A percentile compares a stretch with the other conserved stretches of the same genome.
Conservation (phyloP, 768 basidiomycete genomes). For the Cytidiella melzeri region DNA sequence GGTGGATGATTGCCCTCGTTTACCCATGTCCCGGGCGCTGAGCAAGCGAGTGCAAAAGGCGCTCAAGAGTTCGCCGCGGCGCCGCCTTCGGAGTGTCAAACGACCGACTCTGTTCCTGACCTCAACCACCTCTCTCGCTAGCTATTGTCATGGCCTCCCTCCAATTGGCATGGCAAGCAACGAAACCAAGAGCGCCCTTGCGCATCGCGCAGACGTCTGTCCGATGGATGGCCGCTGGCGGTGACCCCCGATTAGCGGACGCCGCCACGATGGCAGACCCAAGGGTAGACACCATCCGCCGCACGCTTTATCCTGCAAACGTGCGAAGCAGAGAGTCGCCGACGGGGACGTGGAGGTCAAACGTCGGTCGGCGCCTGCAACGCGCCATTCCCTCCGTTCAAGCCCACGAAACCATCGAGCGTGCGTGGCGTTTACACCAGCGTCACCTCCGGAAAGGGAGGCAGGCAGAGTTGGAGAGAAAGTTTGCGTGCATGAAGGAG, state of each 20-base stretch:
- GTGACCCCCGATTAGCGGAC: not conserved
- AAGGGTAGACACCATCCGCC: slow-evolving; percentile 67
- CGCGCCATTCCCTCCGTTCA: slow-evolving; percentile 84
- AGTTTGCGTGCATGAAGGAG: slow-evolving; percentile 73
- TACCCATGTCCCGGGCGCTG: not conserved
- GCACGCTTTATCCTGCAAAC: slow-evolving; percentile 75
- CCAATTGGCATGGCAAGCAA: not conserved
- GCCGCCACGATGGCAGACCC: slow-evolving; percentile 36
- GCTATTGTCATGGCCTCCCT: not conserved
- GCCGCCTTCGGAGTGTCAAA: not conserved
- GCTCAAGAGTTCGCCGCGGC: not conserved
- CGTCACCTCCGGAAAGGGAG: slow-evolving; percentile 68
- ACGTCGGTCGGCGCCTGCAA: slow-evolving; percentile 70
- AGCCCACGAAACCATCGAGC: slow-evolving; percentile 87
- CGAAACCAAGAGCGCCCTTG: not conserved
- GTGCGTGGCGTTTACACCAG: slow-evolving; percentile 82
- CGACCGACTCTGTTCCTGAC: not conserved
- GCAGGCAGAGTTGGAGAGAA: slow-evolving; percentile 62
- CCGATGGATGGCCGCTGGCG: not conserved
- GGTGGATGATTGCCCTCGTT: not conserved
- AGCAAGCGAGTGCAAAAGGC: not conserved
- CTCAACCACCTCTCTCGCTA: not conserved
- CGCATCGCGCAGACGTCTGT: not conserved
- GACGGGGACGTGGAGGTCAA: slow-evolving; percentile 78
- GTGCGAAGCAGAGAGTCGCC: slow-evolving; percentile 66